Evolutionary conservation across 495 filamentous ascomycete species (phyloP).

Genomic region (Massariosphaeria phaeospora): DNA sequence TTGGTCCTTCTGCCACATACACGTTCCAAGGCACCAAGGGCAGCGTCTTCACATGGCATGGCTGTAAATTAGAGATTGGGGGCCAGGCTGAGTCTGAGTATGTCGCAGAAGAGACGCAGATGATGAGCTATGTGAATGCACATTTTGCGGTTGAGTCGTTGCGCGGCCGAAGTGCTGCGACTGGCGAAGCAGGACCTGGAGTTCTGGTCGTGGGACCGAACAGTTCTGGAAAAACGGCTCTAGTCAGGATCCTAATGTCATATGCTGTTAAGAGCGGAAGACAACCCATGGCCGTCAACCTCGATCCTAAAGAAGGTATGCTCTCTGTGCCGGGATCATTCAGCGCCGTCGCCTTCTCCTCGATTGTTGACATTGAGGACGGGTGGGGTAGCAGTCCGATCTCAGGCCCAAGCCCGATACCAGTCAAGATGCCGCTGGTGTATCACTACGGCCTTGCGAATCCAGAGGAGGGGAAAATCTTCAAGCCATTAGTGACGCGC

Average conservation of each 20-base stretch:
- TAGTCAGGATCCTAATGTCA: slow-evolving; percentile 73
- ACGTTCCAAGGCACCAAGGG: slow-evolving; percentile 78
- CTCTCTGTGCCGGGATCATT: slow-evolving; percentile 79
- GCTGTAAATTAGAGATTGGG: slow-evolving; percentile 73
- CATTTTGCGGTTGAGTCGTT: slow-evolving; percentile 77
- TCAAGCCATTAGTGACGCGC: slow-evolving; percentile 66
- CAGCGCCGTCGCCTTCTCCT: slow-evolving; percentile 74
- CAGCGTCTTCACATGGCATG: slow-evolving; percentile 86
- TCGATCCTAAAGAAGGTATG: slow-evolving; percentile 82
- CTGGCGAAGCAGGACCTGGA: slow-evolving; percentile 56
- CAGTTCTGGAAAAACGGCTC: slow-evolving; percentile 77
- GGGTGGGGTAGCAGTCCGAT: slow-evolving; percentile 90
- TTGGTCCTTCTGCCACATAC: slow-evolving; percentile 69
- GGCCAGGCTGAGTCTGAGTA: slow-evolving; percentile 66
- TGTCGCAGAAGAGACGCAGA: slow-evolving; percentile 76
- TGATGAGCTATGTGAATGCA: slow-evolving; percentile 75
- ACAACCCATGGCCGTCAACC: slow-evolving; percentile 77
- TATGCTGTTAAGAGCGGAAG: slow-evolving; percentile 73
- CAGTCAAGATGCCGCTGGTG: slow-evolving; percentile 87
- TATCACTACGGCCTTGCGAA: slow-evolving; percentile 77
- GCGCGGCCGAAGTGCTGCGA: slow-evolving; percentile 47
- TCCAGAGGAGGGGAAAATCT: slow-evolving; percentile 71
- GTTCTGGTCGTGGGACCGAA: slow-evolving; percentile 80
- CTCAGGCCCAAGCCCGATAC: slow-evolving; percentile 77
- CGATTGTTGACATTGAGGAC: slow-evolving; percentile 82